Evolutionary conservation across 176 grass and related monocot genomes (phyloP), one percentile per base, ranked within the genome.

Genomic region (Bolboschoenus planiculmis): DNA sequence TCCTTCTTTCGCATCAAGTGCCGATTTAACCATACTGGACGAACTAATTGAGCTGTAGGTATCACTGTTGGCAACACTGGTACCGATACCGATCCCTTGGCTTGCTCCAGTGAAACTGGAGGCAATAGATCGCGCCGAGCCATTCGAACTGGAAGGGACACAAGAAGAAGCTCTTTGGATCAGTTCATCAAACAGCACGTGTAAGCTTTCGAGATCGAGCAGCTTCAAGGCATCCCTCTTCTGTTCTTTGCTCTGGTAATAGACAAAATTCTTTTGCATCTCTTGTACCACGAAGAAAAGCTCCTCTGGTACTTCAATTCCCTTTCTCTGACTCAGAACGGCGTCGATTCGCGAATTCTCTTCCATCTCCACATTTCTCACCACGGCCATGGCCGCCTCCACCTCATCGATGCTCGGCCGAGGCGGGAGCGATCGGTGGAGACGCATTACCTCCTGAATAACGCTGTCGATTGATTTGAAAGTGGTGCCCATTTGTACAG

Each of bases 241-340:
- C 79, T 95, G 89, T 64, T 96, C 97, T 48, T 89, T 87, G 91
- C 92, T 90, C 51, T 89, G 84, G 86, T 90, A 95, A 51, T 42
- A 47, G 3, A 90, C 89, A 39, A 91, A 85, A 85, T 84, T 90
- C 84, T 92, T 90, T 81, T 96, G 97, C 93, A 99, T 99, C 88
- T 99, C 97, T 79, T 89, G 89, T 24, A 92, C 78, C 61, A 96
- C 71, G 84, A 82, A 93, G 93, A 99, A 96, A 71, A 99, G 97
- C 83, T 96, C 97, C 40, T 96, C 93, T 20, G 97, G 93, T 40
- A 99, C 84, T 48, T 83, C 83, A 18, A 89, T 66, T 5, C 86
- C 81, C 74, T 89, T 84, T 21, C 84, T 86, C 44, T 91, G 91
- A 29, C 83, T 83, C 57, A 56, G 57, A n/a, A 95, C 70, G 84